Percentiles rank a stretch among this genome's conserved stretches.
Evolutionary conservation across 495 filamentous ascomycete genomes (phyloP).

Genomic region (Chlorociboria aeruginascens): DNA sequence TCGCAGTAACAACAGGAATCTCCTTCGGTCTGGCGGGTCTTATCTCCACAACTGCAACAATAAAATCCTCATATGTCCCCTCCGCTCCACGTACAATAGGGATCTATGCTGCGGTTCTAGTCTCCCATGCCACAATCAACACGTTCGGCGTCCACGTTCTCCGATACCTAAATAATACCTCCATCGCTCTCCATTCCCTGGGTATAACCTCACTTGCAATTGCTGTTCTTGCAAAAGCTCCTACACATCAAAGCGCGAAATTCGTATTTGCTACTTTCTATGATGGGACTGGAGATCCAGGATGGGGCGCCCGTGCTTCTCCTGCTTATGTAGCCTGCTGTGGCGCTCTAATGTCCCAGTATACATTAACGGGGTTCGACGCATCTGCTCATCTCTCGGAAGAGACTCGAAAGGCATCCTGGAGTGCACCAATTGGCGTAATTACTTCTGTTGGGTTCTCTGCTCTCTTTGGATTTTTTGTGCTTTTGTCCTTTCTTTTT

Average conservation of each 20-base stretch:
- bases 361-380: conserved; percentile 43
- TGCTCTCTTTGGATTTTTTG: conserved; percentile 51
- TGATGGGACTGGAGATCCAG: conserved; percentile 36
- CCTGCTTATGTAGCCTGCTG: conserved; percentile 43
- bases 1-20: conserved; percentile 57
- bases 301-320: conserved; percentile 38
- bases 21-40: conserved; percentile 51
- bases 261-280: conserved; percentile 51
- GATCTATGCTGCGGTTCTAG: conserved; percentile 49
- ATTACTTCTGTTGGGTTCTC: conserved; percentile 45
- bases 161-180: conserved; percentile 48
- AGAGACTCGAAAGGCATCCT: conserved; percentile 46
- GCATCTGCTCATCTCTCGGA: conserved; percentile 47
- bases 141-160: conserved; percentile 47
- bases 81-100: conserved; percentile 43
- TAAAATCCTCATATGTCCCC: conserved; percentile 39
- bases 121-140: conserved; percentile 45
- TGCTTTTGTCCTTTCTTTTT: conserved; percentile 44
- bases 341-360: conserved; percentile 43
- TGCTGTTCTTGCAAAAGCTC: conserved; percentile 48
- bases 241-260: conserved; percentile 44
- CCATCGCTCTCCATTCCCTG: conserved; percentile 46
- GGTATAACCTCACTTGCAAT: conserved; percentile 45
- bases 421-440: conserved; percentile 49
- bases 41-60: conserved; percentile 43